These are phyloP conservation scores for Lachnellula arida DNA, from an alignment of 2,329 filamentous ascomycete species.

Conservation along the genomic window DNA sequence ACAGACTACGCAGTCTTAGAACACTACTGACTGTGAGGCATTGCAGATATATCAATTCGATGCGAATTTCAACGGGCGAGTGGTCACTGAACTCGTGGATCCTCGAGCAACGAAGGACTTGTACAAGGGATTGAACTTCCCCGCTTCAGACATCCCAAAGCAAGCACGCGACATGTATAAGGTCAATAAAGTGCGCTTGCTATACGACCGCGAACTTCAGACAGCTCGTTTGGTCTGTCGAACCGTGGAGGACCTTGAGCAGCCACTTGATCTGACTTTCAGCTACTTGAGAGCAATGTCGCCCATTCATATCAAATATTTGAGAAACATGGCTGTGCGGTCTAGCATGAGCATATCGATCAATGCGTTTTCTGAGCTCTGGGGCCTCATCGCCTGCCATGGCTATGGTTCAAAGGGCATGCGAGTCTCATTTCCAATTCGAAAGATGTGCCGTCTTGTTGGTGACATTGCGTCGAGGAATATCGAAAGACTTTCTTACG, in stretches of 20 bases:
- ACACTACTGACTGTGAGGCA: no score
- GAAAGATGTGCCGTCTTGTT: conserved; percentile 86
- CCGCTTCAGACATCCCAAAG: conserved; percentile 79
- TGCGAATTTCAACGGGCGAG: conserved; percentile 72
- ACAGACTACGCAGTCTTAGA: no score
- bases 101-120: conserved; percentile 73
- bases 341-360: conserved; percentile 94
- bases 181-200: conserved; percentile 79
- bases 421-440: conserved; percentile 86
- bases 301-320: conserved; percentile 82
- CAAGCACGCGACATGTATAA: conserved; percentile 88
- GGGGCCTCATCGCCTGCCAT: conserved; percentile 86
- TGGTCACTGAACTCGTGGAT: conserved; percentile 84
- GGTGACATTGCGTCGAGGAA: conserved; percentile 83
- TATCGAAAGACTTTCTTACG: conserved; percentile 82
- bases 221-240: conserved; percentile 80
- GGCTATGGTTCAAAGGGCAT: conserved; percentile 73
- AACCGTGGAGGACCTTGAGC: conserved; percentile 65
- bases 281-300: conserved; percentile 87
- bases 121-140: conserved; percentile 84
- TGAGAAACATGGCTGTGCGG: conserved; percentile 84
- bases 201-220: conserved; percentile 79
- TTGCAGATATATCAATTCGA: conserved; percentile 79
- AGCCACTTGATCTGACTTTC: conserved; percentile 63
- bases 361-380: conserved; percentile 78